Percentiles rank a stretch among this genome's conserved stretches.
Evolutionary conservation across 805 yeast genomes (phyloP).

Genomic region (Huiozyma sinensis): DNA sequence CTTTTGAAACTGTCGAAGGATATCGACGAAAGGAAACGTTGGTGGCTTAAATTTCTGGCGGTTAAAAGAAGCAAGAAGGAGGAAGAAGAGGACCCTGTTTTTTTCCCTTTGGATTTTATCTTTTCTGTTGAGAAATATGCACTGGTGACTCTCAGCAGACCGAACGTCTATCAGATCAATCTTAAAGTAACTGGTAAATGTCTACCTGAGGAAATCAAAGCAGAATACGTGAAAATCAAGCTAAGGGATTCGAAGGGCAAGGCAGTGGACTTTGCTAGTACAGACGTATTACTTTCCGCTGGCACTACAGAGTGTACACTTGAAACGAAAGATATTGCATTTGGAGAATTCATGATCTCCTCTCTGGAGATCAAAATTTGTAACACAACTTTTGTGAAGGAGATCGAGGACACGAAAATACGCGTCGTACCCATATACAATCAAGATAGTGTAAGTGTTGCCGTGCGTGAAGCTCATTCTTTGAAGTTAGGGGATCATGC

Average conservation of each 20-base stretch:
- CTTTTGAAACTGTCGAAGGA: conserved; percentile 15
- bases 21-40: conserved; percentile 8
- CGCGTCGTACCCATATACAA: conserved; percentile 8
- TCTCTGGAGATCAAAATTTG: conserved; percentile 19
- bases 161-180: conserved; percentile 16
- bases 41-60: conserved; percentile 22
- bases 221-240: conserved; percentile 11
- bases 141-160: conserved; percentile 3
- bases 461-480: conserved; percentile 9
- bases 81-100: conserved; percentile 7
- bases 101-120: conserved; percentile 18
- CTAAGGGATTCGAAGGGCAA: conserved; percentile 12
- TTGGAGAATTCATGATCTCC: conserved; percentile 15
- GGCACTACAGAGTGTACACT: conserved; percentile 7
- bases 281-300: conserved; percentile 4
- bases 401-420: conserved; percentile 5
- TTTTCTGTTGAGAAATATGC: conserved; percentile 9
- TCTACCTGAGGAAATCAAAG: conserved; percentile 11
- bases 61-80: conserved; percentile 4
- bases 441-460: conserved; percentile 11
- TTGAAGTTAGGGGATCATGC: conserved; percentile 14
- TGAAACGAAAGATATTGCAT: conserved; percentile 13
- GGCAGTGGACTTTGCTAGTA: conserved; percentile 7
- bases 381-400: conserved; percentile 19
- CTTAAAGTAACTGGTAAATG: conserved; percentile 10